Conservation (phyloP, 2,329 filamentous ascomycete genomes). For the Aspergillus sp. region DNA sequence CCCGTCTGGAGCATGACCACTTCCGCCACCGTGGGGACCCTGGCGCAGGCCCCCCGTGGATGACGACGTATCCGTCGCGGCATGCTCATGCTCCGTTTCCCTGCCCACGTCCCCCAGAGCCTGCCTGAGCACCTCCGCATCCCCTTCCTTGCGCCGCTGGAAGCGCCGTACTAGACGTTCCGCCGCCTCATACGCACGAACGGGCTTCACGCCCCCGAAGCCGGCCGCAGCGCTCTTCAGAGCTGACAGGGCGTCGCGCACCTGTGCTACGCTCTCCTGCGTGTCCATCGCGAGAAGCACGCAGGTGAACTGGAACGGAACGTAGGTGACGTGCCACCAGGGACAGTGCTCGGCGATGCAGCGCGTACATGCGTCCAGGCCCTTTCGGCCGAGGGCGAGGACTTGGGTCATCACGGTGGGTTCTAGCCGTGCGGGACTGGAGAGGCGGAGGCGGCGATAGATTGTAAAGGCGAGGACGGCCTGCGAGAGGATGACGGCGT, state of each 20-base stretch:
- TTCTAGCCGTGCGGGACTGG: slow-evolving; percentile 10
- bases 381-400: slow-evolving; percentile 15
- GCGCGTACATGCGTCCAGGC: slow-evolving; percentile 14
- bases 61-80: too few relatives aligned
- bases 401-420: slow-evolving; percentile 13
- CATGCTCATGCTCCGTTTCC: background rate
- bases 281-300: slow-evolving; percentile 18
- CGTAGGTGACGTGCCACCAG: slow-evolving; percentile 27
- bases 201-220: background rate
- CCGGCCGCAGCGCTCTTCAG: background rate
- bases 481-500: slow-evolving; percentile 22
- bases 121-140: background rate
- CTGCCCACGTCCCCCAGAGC: background rate
- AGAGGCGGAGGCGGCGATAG: slow-evolving; percentile 22
- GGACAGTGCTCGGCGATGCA: slow-evolving; percentile 15
- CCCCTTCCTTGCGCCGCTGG: background rate
- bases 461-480: slow-evolving; percentile 21
- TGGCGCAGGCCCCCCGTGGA: background rate
- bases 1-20: background rate
- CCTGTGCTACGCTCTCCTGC: slow-evolving; percentile 5
- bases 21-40: background rate
- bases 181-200: background rate
- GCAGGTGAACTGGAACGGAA: slow-evolving; percentile 22
- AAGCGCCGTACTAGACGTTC: slow-evolving; percentile 2
- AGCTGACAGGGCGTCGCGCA: slow-evolving; percentile 9